These are phyloP conservation scores for Avena sativa DNA, from an alignment of 176 grass and related monocot genomes.

Conservation along the genomic window DNA sequence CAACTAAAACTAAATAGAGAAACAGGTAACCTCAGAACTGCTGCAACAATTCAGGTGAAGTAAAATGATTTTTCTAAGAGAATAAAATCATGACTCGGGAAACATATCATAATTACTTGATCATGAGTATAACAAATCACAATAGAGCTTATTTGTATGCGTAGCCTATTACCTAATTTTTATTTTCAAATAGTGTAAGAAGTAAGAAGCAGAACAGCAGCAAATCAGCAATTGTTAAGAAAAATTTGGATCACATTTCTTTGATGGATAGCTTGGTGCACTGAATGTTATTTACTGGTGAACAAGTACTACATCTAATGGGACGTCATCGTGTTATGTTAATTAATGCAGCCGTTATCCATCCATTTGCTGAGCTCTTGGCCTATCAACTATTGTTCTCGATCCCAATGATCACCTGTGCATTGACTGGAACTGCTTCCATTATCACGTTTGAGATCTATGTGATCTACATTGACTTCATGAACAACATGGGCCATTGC, in stretches of 20 bases:
- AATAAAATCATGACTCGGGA: not conserved
- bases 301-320: not conserved
- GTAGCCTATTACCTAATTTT: not conserved
- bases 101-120: not conserved
- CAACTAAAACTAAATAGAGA: too few relatives aligned
- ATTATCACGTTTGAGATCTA: constrained; percentile 51
- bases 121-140: not conserved
- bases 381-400: constrained; percentile 69
- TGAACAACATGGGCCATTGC: constrained; percentile 98
- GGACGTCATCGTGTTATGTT: not conserved
- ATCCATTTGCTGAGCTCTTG: constrained; percentile 88
- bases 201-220: constrained; percentile 32
- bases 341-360: constrained; percentile 72
- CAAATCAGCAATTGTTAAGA: not conserved
- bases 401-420: constrained; percentile 52
- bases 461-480: constrained; percentile 78
- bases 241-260: not conserved
- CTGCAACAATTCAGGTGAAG: not conserved
- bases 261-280: not conserved
- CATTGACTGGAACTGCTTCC: constrained; percentile 53
- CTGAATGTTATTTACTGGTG: not conserved
- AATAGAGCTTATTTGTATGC: not conserved
- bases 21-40: too few relatives aligned
- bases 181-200: not conserved
- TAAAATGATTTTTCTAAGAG: not conserved